Conservation (phyloP, 257 asterid species). For the Linaria vulgaris region DNA sequence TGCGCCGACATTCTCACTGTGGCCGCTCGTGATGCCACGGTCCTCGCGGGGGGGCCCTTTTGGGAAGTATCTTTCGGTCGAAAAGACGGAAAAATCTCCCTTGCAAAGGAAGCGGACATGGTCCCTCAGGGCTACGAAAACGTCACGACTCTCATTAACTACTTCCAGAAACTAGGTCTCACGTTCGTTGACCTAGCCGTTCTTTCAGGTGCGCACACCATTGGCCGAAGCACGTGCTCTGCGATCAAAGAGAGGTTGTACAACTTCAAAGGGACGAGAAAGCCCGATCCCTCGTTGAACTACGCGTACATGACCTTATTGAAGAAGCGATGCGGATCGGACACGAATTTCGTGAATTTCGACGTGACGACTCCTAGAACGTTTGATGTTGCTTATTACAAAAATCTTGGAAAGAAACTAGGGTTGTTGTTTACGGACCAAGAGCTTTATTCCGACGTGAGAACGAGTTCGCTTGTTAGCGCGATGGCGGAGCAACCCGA, state of each 20-base stretch:
- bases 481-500: conserved; percentile 37
- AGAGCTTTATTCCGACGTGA: conserved; percentile 38
- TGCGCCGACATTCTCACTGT: conserved; percentile 82
- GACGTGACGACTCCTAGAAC: conserved; percentile 41
- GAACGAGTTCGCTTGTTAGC: conserved; percentile 35
- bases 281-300: conserved; percentile 39
- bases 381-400: conserved; percentile 43
- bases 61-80: conserved; percentile 88
- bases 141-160: conserved; percentile 46
- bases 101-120: conserved; percentile 52
- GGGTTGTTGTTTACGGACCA: conserved; percentile 47
- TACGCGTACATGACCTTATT: conserved; percentile 23
- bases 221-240: conserved; percentile 39
- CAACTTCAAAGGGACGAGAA: conserved; percentile 36
- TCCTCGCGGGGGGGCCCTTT: conserved; percentile 70
- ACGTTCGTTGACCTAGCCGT: conserved; percentile 66
- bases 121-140: conserved; percentile 73
- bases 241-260: conserved; percentile 35
- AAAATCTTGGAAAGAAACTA: conserved; percentile 37
- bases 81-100: conserved; percentile 70
- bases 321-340: conserved; percentile 29
- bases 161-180: conserved; percentile 65
- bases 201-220: conserved; percentile 73
- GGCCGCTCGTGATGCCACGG: conserved; percentile 73
- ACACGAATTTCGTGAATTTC: conserved; percentile 24